Conservation (phyloP, 2,329 filamentous ascomycete species). For the Alternaria brassicae region DNA sequence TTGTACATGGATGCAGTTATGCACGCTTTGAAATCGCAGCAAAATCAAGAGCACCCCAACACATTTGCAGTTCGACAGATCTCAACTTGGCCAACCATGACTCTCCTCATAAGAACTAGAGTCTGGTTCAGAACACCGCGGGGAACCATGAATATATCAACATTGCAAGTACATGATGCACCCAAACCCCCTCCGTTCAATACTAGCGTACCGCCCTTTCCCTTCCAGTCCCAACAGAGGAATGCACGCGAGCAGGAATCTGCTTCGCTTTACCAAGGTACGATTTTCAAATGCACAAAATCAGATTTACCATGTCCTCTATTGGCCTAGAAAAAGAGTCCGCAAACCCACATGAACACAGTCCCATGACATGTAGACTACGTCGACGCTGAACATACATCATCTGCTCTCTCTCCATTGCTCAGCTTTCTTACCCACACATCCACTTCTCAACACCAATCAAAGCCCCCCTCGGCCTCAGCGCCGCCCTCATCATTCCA, state of each 20-base stretch:
- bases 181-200: neutral
- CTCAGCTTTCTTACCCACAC: neutral
- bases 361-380: neutral
- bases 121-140: neutral
- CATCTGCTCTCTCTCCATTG: neutral
- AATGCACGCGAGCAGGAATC: neutral
- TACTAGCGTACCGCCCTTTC: neutral
- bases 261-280: no score
- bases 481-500: neutral
- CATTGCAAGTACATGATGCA: neutral
- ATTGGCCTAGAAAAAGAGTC: neutral
- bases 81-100: neutral
- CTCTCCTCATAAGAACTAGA: neutral
- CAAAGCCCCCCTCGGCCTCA: neutral
- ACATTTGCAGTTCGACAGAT: neutral
- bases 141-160: neutral
- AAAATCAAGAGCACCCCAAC: neutral
- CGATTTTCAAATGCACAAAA: no score
- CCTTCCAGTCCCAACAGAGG: no score
- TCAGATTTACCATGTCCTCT: no score
- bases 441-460: neutral
- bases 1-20: neutral
- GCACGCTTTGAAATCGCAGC: neutral
- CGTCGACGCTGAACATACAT: neutral
- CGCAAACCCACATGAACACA: neutral